Evolutionary conservation across 192 early-diverging fungal species (phyloP).

Genomic region (Paraglomus brasilianum): DNA sequence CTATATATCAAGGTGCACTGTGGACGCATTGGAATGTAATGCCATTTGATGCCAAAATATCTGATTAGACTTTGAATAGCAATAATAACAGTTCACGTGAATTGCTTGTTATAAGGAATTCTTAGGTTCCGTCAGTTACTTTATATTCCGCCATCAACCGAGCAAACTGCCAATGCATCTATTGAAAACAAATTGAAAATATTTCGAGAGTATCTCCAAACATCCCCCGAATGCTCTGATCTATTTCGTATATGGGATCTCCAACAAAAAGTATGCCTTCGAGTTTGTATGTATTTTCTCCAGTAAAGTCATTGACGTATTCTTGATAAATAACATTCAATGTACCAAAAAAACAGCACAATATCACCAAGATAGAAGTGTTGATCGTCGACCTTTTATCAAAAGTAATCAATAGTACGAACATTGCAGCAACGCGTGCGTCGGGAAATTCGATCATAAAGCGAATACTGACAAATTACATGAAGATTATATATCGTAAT

Average conservation of each 20-base stretch:
- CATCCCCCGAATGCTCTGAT: constrained; percentile 56
- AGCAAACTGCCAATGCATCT: background rate
- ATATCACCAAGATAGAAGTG: constrained; percentile 54
- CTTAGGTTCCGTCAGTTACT: constrained; percentile 14
- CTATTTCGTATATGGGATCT: constrained; percentile 65
- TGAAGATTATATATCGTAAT: constrained; percentile 63
- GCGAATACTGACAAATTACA: constrained; percentile 61
- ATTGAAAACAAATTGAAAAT: background rate
- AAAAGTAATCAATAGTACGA: constrained; percentile 52
- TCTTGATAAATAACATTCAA: background rate
- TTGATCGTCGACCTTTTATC: constrained; percentile 61
- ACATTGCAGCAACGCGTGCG: constrained; percentile 36
- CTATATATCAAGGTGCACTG: constrained; percentile 6
- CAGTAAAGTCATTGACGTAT: background rate
- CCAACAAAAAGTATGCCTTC: constrained; percentile 49
- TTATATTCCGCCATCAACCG: background rate
- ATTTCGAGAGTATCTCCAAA: constrained; percentile 55
- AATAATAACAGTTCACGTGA: background rate
- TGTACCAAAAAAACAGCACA: constrained; percentile 34
- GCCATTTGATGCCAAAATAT: background rate
- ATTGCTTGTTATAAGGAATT: constrained; percentile 4
- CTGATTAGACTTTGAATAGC: no score
- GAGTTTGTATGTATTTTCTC: constrained; percentile 1
- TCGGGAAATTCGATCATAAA: constrained; percentile 44
- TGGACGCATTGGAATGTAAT: background rate